These are phyloP conservation scores for Solanum medicagineum DNA, from an alignment of 257 asterid genomes.

Conservation along the genomic window DNA sequence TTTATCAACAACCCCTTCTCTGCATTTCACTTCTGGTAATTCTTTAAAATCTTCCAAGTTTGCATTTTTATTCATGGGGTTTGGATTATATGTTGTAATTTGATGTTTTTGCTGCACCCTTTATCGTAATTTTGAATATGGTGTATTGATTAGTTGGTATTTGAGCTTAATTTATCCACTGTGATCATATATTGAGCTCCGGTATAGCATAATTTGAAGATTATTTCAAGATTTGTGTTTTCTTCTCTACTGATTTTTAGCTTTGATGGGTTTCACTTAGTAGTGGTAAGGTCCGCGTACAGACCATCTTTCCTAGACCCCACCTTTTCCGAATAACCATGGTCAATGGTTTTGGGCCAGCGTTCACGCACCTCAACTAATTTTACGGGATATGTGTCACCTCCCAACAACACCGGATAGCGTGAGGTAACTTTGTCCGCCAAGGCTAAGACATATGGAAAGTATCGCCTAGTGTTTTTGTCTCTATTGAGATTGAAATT, in stretches of 20 bases:
- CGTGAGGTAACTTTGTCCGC: too few relatives aligned
- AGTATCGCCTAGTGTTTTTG: too few relatives aligned
- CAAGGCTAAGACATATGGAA: too few relatives aligned
- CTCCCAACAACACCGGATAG: too few relatives aligned
- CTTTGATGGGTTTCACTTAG: neutral
- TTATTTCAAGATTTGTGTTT: neutral
- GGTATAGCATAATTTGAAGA: neutral
- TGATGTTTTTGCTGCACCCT: neutral
- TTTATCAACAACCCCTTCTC: neutral
- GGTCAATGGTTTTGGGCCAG: too few relatives aligned
- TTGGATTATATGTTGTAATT: neutral
- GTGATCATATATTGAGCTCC: neutral
- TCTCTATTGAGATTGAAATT: too few relatives aligned
- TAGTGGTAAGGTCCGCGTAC: neutral
- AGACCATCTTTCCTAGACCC: neutral
- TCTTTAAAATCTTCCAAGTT: neutral
- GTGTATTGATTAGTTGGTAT: neutral
- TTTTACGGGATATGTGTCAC: too few relatives aligned
- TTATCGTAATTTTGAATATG: neutral
- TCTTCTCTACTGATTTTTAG: neutral
- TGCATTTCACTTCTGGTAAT: neutral
- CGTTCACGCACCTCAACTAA: too few relatives aligned
- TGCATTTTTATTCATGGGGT: neutral
- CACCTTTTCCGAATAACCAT: too few relatives aligned
- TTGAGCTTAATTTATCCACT: neutral